Evolutionary conservation across 78 protist genomes (phyloP).

Genomic region (Dictyostelium discoideum): DNA sequence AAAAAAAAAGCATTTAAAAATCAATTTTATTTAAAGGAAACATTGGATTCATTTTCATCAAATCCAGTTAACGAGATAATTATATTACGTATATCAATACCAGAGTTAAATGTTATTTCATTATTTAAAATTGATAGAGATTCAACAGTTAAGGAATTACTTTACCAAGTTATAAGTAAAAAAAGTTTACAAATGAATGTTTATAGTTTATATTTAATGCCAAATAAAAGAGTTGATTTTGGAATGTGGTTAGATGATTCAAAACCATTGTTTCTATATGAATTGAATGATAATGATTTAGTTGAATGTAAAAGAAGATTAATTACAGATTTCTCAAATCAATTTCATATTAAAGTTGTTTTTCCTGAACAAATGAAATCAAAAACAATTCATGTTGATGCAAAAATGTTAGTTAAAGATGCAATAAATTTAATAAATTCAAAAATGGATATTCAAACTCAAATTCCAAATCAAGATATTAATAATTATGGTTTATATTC

Average conservation of each 20-base stretch:
- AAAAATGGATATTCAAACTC: constrained; percentile 18
- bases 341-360: constrained; percentile 3
- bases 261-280: constrained; percentile 25
- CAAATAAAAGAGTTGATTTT: constrained; percentile 34
- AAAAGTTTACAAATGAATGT: background rate
- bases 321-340: background rate
- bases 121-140: constrained; percentile 15
- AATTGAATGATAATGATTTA: constrained; percentile 12
- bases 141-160: background rate
- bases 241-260: constrained; percentile 46
- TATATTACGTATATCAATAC: constrained; percentile 38
- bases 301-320: constrained; percentile 1
- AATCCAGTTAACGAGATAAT: constrained; percentile 26
- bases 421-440: constrained; percentile 5
- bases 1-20: constrained; percentile 21
- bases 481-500: constrained; percentile 20
- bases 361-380: constrained; percentile 57
- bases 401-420: constrained; percentile 21
- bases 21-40: constrained; percentile 31
- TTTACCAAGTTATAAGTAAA: background rate
- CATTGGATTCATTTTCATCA: constrained; percentile 16
- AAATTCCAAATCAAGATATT: background rate
- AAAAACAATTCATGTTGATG: constrained; percentile 28
- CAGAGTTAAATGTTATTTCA: constrained; percentile 6
- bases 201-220: constrained; percentile 1